Base-by-base conservation (phyloP, 305 asterid genomes). In the Withania somnifera region DNA sequence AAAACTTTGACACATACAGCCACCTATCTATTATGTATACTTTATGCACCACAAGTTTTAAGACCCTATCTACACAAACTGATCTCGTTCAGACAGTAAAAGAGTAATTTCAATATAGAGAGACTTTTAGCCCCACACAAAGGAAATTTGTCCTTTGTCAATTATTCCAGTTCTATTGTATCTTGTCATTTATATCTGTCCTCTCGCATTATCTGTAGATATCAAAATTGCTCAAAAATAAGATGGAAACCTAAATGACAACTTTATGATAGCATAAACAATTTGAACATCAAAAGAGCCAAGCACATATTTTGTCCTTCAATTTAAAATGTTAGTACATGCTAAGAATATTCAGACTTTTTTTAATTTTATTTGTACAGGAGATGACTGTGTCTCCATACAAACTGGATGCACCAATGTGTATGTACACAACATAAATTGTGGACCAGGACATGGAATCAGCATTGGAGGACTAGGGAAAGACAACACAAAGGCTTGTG, bases 371-470 rank as follows among this genome's bases (percentile, higher is more conserved):
- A 9, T 53, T 20, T 34, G 24, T 84, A 86, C 92, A 96, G 99
- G 99, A 86, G 99, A 96, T 80, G 99, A 94, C 64, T 96, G 99
- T 58, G 89, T 96, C 19, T 96, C 99, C 1, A 92, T 96, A 82
- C 99, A 96, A 87, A 92, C 99, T 9, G 99, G 99, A 45, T 94
- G 99, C 89, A 89, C 98, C 24, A 96, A 96, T 54, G 94, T 96
- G 4, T 93, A 92, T 84, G 79, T 94, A 36, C 99, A 89, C 88
- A 87, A 97, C 84, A 83, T 97, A 6, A 89, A 89, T 66, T 97
- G 99, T 57, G 99, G 99, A 28, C 99, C 98, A n/a, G 99, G 99
- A 20, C 99, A 96, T 61, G 99, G 99, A 7, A 94, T 96, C 85
- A 96, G 99, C 86, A 94, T 97, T 19, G 99, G 99, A 7, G 90